A percentile compares a stretch with the other conserved stretches of the same genome.
Conservation (phyloP, 192 early-diverging fungal genomes). For the Coemansia sp. region DNA sequence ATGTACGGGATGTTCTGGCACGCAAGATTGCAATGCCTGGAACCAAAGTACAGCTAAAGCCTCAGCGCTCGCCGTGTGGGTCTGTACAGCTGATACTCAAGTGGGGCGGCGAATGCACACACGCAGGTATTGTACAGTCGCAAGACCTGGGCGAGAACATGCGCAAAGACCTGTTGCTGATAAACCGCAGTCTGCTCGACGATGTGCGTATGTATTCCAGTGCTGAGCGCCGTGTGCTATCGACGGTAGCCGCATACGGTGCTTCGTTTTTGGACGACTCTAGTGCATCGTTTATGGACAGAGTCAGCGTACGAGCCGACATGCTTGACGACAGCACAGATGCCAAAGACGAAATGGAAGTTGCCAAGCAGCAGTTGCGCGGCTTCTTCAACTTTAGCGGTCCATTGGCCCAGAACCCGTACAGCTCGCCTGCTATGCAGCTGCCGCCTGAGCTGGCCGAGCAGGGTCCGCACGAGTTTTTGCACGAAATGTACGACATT, state of each 20-base stretch:
- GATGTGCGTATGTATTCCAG: slow-evolving; percentile 84
- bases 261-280: slow-evolving; percentile 55
- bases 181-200: slow-evolving; percentile 82
- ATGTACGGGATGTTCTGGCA: slow-evolving; percentile 73
- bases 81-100: slow-evolving; percentile 92
- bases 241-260: slow-evolving; percentile 71
- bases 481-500: slow-evolving; percentile 69
- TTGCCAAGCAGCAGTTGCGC: slow-evolving; percentile 77
- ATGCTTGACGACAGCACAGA: slow-evolving; percentile 94
- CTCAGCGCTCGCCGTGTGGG: slow-evolving; percentile 54
- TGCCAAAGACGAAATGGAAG: slow-evolving; percentile 92
- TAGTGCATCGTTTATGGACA: slow-evolving; percentile 21
- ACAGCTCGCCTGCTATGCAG: slow-evolving; percentile 18
- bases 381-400: slow-evolving; percentile 59
- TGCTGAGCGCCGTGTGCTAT: slow-evolving; percentile 84
- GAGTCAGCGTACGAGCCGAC: slow-evolving; percentile 76
- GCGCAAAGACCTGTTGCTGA: slow-evolving; percentile 85
- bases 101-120: slow-evolving; percentile 97
- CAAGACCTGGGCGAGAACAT: slow-evolving; percentile 90
- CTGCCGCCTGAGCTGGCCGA: slow-evolving; percentile 39
- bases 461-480: slow-evolving; percentile 46
- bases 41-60: slow-evolving; percentile 92
- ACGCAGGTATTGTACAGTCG: slow-evolving; percentile 86
- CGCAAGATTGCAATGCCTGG: slow-evolving; percentile 80
- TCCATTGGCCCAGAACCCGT: slow-evolving; percentile 30